A percentile compares a stretch with the other conserved stretches of the same genome.
phyloP scores from a whole-genome alignment of 768 basidiomycete species.

The Suillus luteus region DNA sequence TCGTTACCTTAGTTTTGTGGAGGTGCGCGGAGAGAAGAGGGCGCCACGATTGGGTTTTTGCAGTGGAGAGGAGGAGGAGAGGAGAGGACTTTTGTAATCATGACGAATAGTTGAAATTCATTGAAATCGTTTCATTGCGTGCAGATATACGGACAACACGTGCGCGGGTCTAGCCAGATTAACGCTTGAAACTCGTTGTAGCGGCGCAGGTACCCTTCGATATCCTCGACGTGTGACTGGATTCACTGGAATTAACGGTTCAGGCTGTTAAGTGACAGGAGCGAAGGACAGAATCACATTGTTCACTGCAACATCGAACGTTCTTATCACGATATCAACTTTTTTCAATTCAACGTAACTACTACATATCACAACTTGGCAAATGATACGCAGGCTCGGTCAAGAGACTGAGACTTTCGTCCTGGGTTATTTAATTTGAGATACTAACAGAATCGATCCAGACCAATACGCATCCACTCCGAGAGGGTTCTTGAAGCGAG shows the following conservation, averaged over 20 bases:
- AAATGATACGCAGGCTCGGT: slow-evolving; percentile 10
- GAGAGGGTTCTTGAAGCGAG: not conserved
- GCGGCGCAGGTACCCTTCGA: no score
- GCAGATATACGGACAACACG: no score
- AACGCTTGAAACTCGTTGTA: no score
- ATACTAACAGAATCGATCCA: not conserved
- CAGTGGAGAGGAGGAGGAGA: slow-evolving; percentile 17
- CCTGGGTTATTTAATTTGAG: slow-evolving; percentile 16
- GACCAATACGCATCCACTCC: not conserved
- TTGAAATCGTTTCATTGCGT: not conserved
- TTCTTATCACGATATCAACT: not conserved
- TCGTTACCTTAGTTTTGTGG: slow-evolving; percentile 34
- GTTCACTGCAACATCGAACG: no score
- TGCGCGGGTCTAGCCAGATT: no score
- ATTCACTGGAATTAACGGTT: no score
- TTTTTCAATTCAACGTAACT: slow-evolving; percentile 3
- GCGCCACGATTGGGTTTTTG: slow-evolving; percentile 50
- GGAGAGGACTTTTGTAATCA: slow-evolving; percentile 15
- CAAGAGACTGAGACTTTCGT: slow-evolving; percentile 2
- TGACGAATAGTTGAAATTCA: slow-evolving; percentile 4
- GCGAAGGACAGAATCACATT: not conserved
- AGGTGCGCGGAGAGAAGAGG: slow-evolving; percentile 75
- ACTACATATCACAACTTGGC: slow-evolving; percentile 13
- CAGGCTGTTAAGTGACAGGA: not conserved
- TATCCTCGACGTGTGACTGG: no score